These are phyloP conservation scores for Pulicaria dysenterica DNA, from an alignment of 129 eudicot genomes.

Conservation along the genomic window DNA sequence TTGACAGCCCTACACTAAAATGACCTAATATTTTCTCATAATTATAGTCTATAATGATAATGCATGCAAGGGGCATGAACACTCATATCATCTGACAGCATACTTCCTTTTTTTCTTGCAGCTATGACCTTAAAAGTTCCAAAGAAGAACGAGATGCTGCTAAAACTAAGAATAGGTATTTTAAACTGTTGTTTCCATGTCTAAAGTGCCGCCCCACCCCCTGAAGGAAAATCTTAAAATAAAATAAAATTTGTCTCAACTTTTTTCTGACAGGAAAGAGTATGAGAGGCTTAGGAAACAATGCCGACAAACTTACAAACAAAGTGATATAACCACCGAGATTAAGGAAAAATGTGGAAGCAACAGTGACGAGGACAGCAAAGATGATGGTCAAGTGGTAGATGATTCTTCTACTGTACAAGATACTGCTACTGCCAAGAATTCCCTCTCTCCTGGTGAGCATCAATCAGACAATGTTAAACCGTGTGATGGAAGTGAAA, in stretches of 20 bases:
- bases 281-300: constrained; percentile 49
- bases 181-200: neutral
- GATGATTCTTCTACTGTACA: constrained; percentile 42
- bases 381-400: constrained; percentile 41
- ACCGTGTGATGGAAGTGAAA: constrained; percentile 31
- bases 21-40: neutral
- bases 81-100: constrained; percentile 6
- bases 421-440: constrained; percentile 40
- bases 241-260: neutral
- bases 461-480: constrained; percentile 21
- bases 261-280: constrained; percentile 49
- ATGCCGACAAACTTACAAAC: constrained; percentile 47
- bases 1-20: no score
- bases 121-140: constrained; percentile 70
- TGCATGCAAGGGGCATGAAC: neutral
- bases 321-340: constrained; percentile 41
- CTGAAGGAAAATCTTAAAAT: neutral
- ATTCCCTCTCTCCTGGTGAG: constrained; percentile 35
- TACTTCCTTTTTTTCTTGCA: constrained; percentile 20
- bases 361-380: constrained; percentile 38
- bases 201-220: neutral
- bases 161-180: constrained; percentile 55
- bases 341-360: constrained; percentile 37
- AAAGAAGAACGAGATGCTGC: constrained; percentile 58
- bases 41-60: neutral